phyloP scores from a whole-genome alignment of 2,329 filamentous ascomycete genomes.

The Colletotrichum navitas region DNA sequence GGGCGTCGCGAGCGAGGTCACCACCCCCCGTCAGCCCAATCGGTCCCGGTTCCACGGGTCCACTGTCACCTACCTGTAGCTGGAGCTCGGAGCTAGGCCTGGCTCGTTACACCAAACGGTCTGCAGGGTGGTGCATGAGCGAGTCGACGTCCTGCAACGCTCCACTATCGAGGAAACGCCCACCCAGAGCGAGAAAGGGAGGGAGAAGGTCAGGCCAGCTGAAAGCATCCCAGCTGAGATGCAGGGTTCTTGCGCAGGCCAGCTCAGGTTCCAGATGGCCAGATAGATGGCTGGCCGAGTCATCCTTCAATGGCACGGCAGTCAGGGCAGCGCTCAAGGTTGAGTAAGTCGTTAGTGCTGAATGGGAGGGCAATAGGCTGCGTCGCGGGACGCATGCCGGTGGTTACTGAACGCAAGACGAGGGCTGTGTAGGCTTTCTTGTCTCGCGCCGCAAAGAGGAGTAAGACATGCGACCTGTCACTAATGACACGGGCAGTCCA shows the following conservation, averaged over 20 bases:
- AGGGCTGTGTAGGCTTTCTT: constrained; percentile 17
- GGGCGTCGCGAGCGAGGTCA: constrained; percentile 7
- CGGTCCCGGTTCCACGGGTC: constrained; percentile 36
- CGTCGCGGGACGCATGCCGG: constrained; percentile 16
- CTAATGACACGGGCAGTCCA: constrained; percentile 24
- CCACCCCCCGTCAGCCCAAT: constrained; percentile 33
- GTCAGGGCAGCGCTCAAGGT: constrained; percentile 1
- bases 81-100: constrained; percentile 17
- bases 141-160: constrained; percentile 18
- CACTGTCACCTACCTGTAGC: constrained; percentile 31
- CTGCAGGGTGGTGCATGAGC: constrained; percentile 18
- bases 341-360: constrained; percentile 4
- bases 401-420: constrained; percentile 9
- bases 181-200: background rate
- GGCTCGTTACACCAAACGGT: constrained; percentile 33
- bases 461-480: constrained; percentile 32
- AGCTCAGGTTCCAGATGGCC: background rate
- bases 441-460: constrained; percentile 8
- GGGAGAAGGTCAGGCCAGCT: background rate
- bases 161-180: constrained; percentile 13
- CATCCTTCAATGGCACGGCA: constrained; percentile 13
- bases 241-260: constrained; percentile 6
- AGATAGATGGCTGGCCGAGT: constrained; percentile 1
- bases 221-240: constrained; percentile 12
- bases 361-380: constrained; percentile 2